Evolutionary conservation across 345 rosid genomes (phyloP), one percentile per base, ranked within the genome.

Genomic region (Rhodomyrtus tomentosa): DNA sequence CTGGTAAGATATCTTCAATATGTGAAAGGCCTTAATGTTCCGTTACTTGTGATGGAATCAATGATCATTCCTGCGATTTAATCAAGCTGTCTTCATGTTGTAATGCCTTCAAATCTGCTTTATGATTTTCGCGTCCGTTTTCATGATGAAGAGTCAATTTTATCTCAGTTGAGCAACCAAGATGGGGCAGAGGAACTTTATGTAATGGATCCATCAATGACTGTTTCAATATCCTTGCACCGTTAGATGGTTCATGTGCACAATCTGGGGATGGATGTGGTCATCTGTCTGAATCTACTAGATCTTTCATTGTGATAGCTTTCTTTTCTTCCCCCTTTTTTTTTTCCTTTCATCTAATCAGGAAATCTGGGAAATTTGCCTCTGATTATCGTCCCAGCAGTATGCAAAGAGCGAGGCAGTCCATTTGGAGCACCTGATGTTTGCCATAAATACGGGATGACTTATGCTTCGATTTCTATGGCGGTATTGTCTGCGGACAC

Each of bases 341-440:
- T 50, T 55, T 76, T 55, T 49, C 11, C 11, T 48, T 48, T 10
- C 10, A 25, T 68, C 73, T 49, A 38, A 21, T 51, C 88, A 89
- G 93, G 95, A 80, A 93, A 93, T 85, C 59, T 90, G 82, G 93
- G 93, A 40, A 88, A 89, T 82, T 62, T 93, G 91, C 91, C 84
- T 40, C 82, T 92, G 22, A 89, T 93, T 27, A 88, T 93, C 56
- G 56, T 92, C 73, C 94, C 93, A 11, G 91, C 93, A 32, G 89
- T 91, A 21, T 93, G 95, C 81, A 82, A 84, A 82, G 95, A 93
- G 82, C 68, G 81, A 73, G 89, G 86, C 22, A 88, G 89, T 86
- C 92, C 92, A 40, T 91, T 92, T 73, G 95, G 95, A 80, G 92
- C 88, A 56, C 84, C 89, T 6, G 88, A 85, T 5, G 50, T 84